Conservation (phyloP, 805 yeast genomes). For the Schwanniomyces vanrijiae region DNA sequence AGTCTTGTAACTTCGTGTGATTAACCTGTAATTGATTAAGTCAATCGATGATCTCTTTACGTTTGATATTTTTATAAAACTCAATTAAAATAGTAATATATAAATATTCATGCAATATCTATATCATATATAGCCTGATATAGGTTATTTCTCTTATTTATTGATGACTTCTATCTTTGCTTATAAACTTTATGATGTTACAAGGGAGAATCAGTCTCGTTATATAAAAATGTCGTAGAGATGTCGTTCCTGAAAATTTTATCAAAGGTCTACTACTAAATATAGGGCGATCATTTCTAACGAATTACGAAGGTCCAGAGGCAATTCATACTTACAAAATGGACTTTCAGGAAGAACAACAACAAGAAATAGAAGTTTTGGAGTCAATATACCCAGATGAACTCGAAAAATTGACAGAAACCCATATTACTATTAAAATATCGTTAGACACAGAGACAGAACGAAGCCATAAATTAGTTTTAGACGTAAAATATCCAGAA, state of each 20-base stretch:
- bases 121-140: not conserved
- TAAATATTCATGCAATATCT: not conserved
- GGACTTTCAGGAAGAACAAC: conserved; percentile 83
- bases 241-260: not conserved
- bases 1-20: not conserved
- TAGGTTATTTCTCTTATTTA: not conserved
- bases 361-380: conserved; percentile 85
- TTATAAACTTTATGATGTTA: not conserved
- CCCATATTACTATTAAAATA: conserved; percentile 57
- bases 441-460: conserved; percentile 67
- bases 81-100: not conserved
- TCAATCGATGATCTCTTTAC: not conserved
- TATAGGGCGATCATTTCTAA: not conserved
- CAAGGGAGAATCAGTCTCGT: not conserved
- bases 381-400: conserved; percentile 95
- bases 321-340: conserved; percentile 28
- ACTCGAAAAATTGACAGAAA: conserved; percentile 45
- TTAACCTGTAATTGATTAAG: not conserved
- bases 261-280: not conserved
- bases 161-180: not conserved
- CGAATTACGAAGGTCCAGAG: not conserved
- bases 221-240: not conserved
- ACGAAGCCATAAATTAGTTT: conserved; percentile 52
- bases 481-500: conserved; percentile 72
- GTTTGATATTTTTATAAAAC: not conserved